Evolutionary conservation across 1,139 yeast species (phyloP).

Genomic region (Nakaseomyces sp.): DNA sequence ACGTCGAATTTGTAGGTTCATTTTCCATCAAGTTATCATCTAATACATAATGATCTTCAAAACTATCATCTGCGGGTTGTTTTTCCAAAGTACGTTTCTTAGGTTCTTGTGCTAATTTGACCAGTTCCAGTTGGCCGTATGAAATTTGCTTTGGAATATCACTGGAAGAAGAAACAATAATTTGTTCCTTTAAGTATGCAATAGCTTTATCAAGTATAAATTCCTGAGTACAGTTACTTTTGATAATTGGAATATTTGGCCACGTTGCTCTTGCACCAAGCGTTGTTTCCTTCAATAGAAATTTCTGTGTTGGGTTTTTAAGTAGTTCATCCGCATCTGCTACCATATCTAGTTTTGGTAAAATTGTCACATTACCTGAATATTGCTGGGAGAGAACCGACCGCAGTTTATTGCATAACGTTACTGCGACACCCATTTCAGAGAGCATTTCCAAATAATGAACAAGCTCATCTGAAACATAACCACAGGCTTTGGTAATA

Average conservation of each 20-base stretch:
- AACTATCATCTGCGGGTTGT: background rate
- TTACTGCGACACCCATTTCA: conserved; percentile 69
- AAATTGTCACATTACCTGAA: conserved; percentile 86
- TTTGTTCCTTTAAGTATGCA: conserved; percentile 53
- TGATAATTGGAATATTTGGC: conserved; percentile 79
- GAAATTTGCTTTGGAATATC: conserved; percentile 19
- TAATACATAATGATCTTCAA: conserved; percentile 7
- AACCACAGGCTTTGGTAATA: conserved; percentile 50
- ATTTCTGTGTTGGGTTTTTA: conserved; percentile 73
- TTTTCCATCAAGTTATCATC: conserved; percentile 13
- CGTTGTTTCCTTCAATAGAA: conserved; percentile 57
- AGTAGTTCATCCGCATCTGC: conserved; percentile 56
- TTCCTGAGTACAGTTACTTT: conserved; percentile 84
- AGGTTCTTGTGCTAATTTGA: background rate
- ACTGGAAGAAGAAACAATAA: conserved; percentile 37
- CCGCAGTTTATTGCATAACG: conserved; percentile 60
- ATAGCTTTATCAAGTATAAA: conserved; percentile 79
- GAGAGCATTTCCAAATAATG: conserved; percentile 67
- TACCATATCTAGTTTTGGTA: conserved; percentile 59
- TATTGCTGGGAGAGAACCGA: conserved; percentile 79
- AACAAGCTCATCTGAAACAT: conserved; percentile 60
- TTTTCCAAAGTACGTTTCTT: background rate
- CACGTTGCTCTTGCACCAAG: conserved; percentile 90
- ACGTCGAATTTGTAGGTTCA: conserved; percentile 7
- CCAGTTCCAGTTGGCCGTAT: background rate